Evolutionary conservation across 352 stramenopile species (phyloP).

Genomic region (Phytophthora europaea): DNA sequence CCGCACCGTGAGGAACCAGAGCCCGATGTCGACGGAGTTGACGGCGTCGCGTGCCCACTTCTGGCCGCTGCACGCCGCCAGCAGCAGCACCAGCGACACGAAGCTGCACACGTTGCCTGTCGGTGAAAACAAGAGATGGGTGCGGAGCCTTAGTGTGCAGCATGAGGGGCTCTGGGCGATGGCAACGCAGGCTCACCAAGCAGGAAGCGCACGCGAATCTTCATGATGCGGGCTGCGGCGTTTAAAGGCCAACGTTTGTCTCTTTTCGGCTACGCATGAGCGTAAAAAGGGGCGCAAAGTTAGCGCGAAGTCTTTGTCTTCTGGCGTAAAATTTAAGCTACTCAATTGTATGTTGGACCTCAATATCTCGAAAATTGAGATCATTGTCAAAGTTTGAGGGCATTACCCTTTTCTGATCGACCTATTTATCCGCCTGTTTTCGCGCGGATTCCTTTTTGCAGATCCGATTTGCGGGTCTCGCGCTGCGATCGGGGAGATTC

Average conservation of each 20-base stretch:
- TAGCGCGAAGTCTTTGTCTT: too few species aligned
- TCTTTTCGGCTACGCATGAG: too few species aligned
- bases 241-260: too few species aligned
- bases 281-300: background rate
- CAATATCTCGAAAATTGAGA: too few species aligned
- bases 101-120: slow-evolving; percentile 64
- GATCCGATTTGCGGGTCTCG: background rate
- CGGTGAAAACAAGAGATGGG: background rate
- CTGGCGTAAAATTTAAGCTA: too few species aligned
- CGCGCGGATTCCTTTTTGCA: slow-evolving; percentile 2
- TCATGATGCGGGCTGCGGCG: slow-evolving; percentile 29
- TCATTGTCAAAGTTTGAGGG: background rate
- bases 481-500: slow-evolving; percentile 4
- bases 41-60: slow-evolving; percentile 72
- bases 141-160: background rate
- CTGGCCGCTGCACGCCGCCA: slow-evolving; percentile 50
- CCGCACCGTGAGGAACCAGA: slow-evolving; percentile 72
- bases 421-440: background rate
- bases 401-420: background rate
- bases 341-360: too few species aligned
- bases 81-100: slow-evolving; percentile 58
- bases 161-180: background rate
- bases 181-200: slow-evolving; percentile 35
- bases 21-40: slow-evolving; percentile 81
- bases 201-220: slow-evolving; percentile 53